Evolutionary conservation across 164 flowering plant genomes (phyloP).

Genomic region (Protea cynaroides): DNA sequence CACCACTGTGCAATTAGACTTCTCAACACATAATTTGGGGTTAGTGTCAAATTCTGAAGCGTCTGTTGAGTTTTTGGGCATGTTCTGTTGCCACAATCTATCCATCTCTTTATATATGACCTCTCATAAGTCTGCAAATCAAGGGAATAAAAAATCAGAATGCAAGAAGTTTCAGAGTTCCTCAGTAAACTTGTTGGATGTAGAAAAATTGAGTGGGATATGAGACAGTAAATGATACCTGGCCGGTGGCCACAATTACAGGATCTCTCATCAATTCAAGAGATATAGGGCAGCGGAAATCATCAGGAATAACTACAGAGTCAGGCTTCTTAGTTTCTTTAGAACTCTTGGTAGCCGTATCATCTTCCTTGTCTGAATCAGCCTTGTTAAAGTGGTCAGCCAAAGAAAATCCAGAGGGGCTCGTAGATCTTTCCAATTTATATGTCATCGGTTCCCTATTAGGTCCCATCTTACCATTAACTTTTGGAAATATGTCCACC

Average conservation of each 20-base stretch:
- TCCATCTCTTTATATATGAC: constrained; percentile 90
- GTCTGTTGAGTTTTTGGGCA: constrained; percentile 93
- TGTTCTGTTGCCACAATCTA: constrained; percentile 72
- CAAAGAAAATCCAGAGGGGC: constrained; percentile 23
- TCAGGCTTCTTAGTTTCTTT: constrained; percentile 50
- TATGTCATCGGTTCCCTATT: constrained; percentile 15
- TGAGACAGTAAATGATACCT: constrained; percentile 40
- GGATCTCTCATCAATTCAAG: constrained; percentile 97
- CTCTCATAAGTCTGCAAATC: constrained; percentile 82
- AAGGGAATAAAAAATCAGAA: constrained; percentile 2
- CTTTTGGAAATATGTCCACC: constrained; percentile 17
- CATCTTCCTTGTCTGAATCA: constrained; percentile 18
- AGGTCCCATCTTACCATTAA: constrained; percentile 12
- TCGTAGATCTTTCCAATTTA: constrained; percentile 16
- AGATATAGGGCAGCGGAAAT: constrained; percentile 86
- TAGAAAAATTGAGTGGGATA: background rate
- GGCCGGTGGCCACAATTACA: constrained; percentile 91
- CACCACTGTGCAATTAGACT: constrained; percentile 85
- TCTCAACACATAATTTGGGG: constrained; percentile 81
- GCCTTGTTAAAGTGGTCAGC: constrained; percentile 16
- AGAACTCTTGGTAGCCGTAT: constrained; percentile 16
- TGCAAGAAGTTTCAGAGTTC: background rate
- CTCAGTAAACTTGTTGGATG: background rate
- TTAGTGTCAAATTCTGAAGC: constrained; percentile 58
- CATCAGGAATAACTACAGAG: constrained; percentile 55